Percentiles rank a stretch among this genome's conserved stretches.
Conservation (phyloP, 306 rosid species). For the Benincasa hispida region DNA sequence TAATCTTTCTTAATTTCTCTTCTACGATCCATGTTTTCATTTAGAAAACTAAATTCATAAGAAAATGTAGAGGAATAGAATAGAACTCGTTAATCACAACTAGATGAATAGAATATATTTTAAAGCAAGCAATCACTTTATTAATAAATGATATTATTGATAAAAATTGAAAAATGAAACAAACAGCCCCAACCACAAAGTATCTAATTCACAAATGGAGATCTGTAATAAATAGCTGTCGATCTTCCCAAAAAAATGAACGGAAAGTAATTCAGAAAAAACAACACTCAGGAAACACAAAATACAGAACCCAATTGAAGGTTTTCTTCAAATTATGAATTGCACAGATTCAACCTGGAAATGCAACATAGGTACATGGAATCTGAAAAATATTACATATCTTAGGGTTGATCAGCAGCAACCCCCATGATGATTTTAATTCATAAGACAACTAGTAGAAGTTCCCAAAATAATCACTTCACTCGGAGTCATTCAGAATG, state of each 20-base stretch:
- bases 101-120: not conserved
- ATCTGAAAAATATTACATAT: not conserved
- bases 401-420: not conserved
- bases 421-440: constrained; percentile 2
- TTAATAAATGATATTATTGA: not conserved
- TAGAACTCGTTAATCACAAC: too few relatives aligned
- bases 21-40: too few relatives aligned
- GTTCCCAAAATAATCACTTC: constrained; percentile 12
- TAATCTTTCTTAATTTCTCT: too few relatives aligned
- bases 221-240: not conserved
- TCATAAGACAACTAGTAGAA: not conserved
- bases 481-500: constrained; percentile 66
- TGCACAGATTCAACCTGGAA: constrained; percentile 3
- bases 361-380: constrained; percentile 4
- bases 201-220: not conserved
- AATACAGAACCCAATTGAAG: not conserved
- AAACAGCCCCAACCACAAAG: not conserved
- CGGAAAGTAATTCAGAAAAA: not conserved
- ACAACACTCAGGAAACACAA: not conserved
- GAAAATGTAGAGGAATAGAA: too few relatives aligned
- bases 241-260: not conserved
- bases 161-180: not conserved
- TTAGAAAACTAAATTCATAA: too few relatives aligned
- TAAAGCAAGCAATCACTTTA: not conserved
- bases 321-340: not conserved